Conservation (phyloP, 1,284 basidiomycete species). For the Malassezia pachydermatis region DNA sequence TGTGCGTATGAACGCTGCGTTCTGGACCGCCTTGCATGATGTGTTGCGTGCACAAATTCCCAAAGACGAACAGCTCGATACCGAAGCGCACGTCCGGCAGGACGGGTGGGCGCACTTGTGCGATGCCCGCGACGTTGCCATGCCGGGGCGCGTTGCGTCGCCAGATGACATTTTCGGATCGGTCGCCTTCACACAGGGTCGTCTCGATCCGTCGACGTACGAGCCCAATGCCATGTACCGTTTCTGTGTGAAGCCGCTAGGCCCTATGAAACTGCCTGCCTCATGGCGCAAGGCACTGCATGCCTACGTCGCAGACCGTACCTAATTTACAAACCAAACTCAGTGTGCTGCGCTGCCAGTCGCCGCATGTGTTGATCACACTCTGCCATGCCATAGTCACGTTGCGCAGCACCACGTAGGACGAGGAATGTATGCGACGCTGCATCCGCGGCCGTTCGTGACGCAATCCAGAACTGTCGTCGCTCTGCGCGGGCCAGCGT, state of each 20-base stretch:
- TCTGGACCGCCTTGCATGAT: conserved; percentile 33
- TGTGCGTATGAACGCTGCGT: conserved; percentile 27
- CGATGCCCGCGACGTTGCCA: conserved; percentile 32
- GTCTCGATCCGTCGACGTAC: conserved; percentile 31
- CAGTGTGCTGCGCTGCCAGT: conserved; percentile 8
- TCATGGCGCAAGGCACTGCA: conserved; percentile 19
- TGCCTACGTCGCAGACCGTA: neutral
- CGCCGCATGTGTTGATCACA: conserved; percentile 17
- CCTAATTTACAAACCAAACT: conserved; percentile 9
- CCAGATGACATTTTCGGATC: conserved; percentile 41
- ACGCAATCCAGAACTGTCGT: conserved; percentile 11
- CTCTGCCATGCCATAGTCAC: conserved; percentile 10
- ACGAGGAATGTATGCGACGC: conserved; percentile 9
- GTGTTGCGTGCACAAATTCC: conserved; percentile 30
- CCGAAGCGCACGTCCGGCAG: conserved; percentile 33
- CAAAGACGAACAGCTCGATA: conserved; percentile 30
- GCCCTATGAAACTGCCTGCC: conserved; percentile 32
- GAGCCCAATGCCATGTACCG: conserved; percentile 38
- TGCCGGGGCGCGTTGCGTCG: conserved; percentile 38
- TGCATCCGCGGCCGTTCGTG: neutral
- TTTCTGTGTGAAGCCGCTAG: conserved; percentile 33
- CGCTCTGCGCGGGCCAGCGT: conserved; percentile 12
- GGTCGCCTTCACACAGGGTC: conserved; percentile 35
- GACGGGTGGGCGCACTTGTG: conserved; percentile 42
- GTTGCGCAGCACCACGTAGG: conserved; percentile 9